These are phyloP conservation scores for Pseudocercospora eumusae DNA, from an alignment of 2,329 filamentous ascomycete genomes.

Conservation along the genomic window DNA sequence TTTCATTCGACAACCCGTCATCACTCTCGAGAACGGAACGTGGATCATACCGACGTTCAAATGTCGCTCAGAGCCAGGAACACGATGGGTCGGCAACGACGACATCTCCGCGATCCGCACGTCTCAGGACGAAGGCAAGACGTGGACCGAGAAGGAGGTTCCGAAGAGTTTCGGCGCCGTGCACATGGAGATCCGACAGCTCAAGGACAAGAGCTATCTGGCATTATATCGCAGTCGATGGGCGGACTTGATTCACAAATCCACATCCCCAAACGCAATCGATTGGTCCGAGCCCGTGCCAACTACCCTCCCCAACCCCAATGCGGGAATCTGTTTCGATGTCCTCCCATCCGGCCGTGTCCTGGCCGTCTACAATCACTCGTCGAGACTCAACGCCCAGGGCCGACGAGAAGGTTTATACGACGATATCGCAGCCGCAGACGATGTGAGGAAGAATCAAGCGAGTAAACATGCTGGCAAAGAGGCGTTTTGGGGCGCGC, in stretches of 20 bases:
- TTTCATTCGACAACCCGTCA: constrained; percentile 25
- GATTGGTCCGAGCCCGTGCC: constrained; percentile 23
- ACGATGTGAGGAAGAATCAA: constrained; percentile 22
- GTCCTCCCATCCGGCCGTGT: constrained; percentile 19
- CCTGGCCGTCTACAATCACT: constrained; percentile 17
- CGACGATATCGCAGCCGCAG: constrained; percentile 23
- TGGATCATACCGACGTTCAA: constrained; percentile 27
- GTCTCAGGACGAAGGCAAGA: constrained; percentile 22
- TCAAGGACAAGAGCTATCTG: constrained; percentile 16
- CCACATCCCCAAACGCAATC: constrained; percentile 18
- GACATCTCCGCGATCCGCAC: constrained; percentile 24
- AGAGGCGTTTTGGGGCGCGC: constrained; percentile 27
- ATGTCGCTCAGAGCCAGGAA: constrained; percentile 22
- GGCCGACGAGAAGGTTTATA: constrained; percentile 23
- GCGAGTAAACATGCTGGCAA: constrained; percentile 22
- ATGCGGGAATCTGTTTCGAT: constrained; percentile 25
- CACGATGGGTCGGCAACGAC: constrained; percentile 25
- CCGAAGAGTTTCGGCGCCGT: constrained; percentile 26
- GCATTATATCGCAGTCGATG: constrained; percentile 16
- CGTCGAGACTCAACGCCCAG: constrained; percentile 10
- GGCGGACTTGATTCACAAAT: constrained; percentile 18
- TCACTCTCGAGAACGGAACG: constrained; percentile 18
- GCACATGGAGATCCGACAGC: constrained; percentile 24
- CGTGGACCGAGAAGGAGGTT: constrained; percentile 20
- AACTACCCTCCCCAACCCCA: constrained; percentile 20